Evolutionary conservation across 2,329 filamentous ascomycete genomes (phyloP).

Genomic region (Verticillium alfalfae): DNA sequence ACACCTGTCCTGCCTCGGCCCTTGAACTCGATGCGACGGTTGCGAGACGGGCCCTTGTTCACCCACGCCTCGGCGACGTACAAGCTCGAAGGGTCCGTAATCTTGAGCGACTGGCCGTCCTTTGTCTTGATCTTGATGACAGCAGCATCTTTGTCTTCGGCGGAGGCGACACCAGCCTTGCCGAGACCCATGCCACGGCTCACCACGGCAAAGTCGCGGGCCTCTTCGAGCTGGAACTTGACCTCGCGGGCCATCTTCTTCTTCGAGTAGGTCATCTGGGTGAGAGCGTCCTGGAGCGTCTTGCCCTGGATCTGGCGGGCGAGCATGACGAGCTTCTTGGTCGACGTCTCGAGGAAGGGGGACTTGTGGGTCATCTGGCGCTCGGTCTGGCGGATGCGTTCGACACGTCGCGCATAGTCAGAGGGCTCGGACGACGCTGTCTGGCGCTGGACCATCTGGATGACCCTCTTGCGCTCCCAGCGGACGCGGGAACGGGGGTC

Average conservation of each 20-base stretch:
- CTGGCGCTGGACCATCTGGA: conserved; percentile 64
- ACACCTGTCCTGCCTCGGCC: conserved; percentile 67
- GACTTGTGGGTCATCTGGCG: conserved; percentile 54
- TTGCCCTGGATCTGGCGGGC: conserved; percentile 89
- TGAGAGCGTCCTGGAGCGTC: conserved; percentile 85
- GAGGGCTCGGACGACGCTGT: conserved; percentile 48
- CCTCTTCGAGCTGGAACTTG: conserved; percentile 70
- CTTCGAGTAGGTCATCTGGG: conserved; percentile 92
- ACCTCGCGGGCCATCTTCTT: conserved; percentile 88
- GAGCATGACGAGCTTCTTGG: conserved; percentile 87
- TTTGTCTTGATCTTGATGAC: conserved; percentile 60
- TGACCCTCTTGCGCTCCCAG: conserved; percentile 81
- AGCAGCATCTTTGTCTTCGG: conserved; percentile 19
- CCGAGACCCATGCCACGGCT: conserved; percentile 79
- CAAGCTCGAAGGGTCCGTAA: conserved; percentile 72
- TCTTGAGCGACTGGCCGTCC: conserved; percentile 65
- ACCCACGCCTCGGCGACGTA: conserved; percentile 95
- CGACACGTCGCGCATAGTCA: conserved; percentile 45
- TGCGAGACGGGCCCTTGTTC: conserved; percentile 63
- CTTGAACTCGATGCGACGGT: conserved; percentile 59
- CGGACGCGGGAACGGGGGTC: conserved; percentile 63
- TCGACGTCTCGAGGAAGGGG: conserved; percentile 71
- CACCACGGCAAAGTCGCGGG: conserved; percentile 75
- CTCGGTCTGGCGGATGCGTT: conserved; percentile 63
- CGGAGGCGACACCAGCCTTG: conserved; percentile 25